These are phyloP conservation scores for Pythium rhizo-oryzae DNA, from an alignment of 352 stramenopile genomes.

Conservation along the genomic window DNA sequence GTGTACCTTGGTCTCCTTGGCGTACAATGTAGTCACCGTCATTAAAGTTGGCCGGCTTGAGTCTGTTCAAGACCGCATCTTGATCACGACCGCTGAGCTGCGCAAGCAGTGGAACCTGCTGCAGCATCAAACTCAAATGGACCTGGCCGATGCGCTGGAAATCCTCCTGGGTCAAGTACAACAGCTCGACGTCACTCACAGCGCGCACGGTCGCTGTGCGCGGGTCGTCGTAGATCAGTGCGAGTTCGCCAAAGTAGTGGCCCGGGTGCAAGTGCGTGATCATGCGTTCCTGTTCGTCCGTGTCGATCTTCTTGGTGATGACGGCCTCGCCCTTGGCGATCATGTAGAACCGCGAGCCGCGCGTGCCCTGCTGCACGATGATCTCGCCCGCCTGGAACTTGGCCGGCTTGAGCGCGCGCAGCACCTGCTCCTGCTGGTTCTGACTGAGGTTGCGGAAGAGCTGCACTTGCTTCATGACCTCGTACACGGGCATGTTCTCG, in stretches of 20 bases:
- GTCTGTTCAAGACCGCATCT: conserved; percentile 78
- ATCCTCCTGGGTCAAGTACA: conserved; percentile 87
- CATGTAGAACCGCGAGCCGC: conserved; percentile 89
- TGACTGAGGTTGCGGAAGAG: conserved; percentile 87
- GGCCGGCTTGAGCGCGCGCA: conserved; percentile 80
- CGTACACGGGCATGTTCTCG: conserved; percentile 88
- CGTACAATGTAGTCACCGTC: conserved; percentile 89
- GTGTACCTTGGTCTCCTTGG: conserved; percentile 86
- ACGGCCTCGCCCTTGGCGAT: conserved; percentile 89
- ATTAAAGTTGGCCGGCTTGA: conserved; percentile 83
- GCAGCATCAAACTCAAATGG: conserved; percentile 87
- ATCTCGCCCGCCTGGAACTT: conserved; percentile 85
- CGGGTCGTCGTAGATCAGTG: conserved; percentile 92
- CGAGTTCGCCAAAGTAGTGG: conserved; percentile 94
- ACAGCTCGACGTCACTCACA: conserved; percentile 74
- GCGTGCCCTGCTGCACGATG: conserved; percentile 86
- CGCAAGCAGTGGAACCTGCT: conserved; percentile 82
- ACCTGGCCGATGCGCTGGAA: conserved; percentile 89
- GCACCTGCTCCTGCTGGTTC: conserved; percentile 88
- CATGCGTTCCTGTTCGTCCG: conserved; percentile 75
- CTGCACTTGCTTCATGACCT: conserved; percentile 89
- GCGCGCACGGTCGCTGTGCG: conserved; percentile 81
- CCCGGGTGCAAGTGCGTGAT: conserved; percentile 89
- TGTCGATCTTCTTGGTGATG: conserved; percentile 73
- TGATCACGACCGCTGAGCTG: conserved; percentile 73